These are phyloP conservation scores for Cyclotella kingstonii DNA, from an alignment of 108 stramenopile species.

Conservation along the genomic window DNA sequence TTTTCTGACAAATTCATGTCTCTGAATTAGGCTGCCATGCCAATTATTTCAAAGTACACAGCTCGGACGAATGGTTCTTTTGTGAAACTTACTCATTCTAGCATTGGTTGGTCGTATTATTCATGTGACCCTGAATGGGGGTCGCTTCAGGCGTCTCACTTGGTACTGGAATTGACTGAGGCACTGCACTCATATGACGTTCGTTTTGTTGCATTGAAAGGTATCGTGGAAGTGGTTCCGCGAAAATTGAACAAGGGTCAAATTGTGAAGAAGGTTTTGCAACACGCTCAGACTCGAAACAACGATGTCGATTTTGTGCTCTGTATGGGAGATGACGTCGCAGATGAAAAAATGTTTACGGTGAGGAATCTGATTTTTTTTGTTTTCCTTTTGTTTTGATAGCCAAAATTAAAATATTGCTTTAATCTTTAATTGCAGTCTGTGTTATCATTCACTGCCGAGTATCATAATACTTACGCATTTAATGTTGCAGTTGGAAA, in stretches of 20 bases:
- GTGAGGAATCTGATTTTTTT: too few relatives aligned
- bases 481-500: slow-evolving; percentile 85
- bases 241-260: slow-evolving; percentile 82
- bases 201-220: slow-evolving; percentile 87
- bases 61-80: slow-evolving; percentile 91
- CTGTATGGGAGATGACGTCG: slow-evolving; percentile 92
- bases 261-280: slow-evolving; percentile 81
- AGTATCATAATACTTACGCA: slow-evolving; percentile 59
- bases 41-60: slow-evolving; percentile 92
- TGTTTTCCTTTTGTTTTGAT: not conserved
- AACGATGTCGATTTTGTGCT: slow-evolving; percentile 84
- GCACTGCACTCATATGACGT: slow-evolving; percentile 91
- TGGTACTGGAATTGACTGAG: slow-evolving; percentile 87
- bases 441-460: slow-evolving; percentile 75
- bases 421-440: too few relatives aligned
- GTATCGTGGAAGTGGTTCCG: slow-evolving; percentile 90
- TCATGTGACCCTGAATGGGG: slow-evolving; percentile 99
- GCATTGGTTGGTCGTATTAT: slow-evolving; percentile 97
- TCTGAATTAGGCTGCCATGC: slow-evolving; percentile 57
- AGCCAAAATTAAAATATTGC: too few relatives aligned
- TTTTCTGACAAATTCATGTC: slow-evolving; percentile 21
- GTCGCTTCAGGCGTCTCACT: slow-evolving; percentile 86
- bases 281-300: slow-evolving; percentile 49
- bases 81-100: slow-evolving; percentile 86
- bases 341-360: slow-evolving; percentile 97